These are phyloP conservation scores for Camelina hispida DNA, from an alignment of 345 rosid species.

Conservation along the genomic window DNA sequence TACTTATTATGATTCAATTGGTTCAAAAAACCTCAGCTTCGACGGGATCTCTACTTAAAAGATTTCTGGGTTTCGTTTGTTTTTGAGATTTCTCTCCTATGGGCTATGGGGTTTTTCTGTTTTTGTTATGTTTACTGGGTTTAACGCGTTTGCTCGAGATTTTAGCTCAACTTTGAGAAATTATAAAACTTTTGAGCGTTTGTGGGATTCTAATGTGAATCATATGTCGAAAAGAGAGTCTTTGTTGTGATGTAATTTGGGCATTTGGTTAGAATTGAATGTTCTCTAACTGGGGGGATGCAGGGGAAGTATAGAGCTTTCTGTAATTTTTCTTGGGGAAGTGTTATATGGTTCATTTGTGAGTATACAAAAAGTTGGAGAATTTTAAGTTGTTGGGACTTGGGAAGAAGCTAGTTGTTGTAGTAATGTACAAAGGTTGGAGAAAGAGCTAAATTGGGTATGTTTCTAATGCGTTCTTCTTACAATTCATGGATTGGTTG, in stretches of 20 bases:
- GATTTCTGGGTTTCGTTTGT: slow-evolving; percentile 22
- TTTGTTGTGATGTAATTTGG: not conserved
- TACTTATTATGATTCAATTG: not conserved
- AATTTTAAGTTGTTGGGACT: slow-evolving; percentile 21
- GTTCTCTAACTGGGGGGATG: not conserved
- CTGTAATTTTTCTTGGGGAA: not conserved
- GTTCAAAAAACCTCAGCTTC: not conserved
- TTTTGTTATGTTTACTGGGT: slow-evolving; percentile 3
- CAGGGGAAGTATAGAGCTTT: not conserved
- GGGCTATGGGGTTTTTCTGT: not conserved
- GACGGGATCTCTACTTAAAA: not conserved
- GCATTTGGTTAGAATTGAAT: not conserved
- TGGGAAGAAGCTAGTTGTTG: slow-evolving; percentile 23
- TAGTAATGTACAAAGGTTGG: slow-evolving; percentile 7
- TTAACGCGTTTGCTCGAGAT: slow-evolving; percentile 11
- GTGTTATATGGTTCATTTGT: slow-evolving; percentile 18
- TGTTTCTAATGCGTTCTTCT: not conserved
- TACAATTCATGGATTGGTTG: not conserved
- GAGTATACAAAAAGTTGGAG: slow-evolving; percentile 20
- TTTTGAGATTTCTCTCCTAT: not conserved
- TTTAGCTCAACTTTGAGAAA: slow-evolving; percentile 8
- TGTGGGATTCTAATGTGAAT: slow-evolving; percentile 13
- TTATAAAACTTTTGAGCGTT: not conserved
- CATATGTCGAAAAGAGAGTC: slow-evolving; percentile 10
- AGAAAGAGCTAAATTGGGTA: slow-evolving; percentile 12